Evolutionary conservation across 352 stramenopile genomes (phyloP).

Genomic region (Pythium rishiriense): DNA sequence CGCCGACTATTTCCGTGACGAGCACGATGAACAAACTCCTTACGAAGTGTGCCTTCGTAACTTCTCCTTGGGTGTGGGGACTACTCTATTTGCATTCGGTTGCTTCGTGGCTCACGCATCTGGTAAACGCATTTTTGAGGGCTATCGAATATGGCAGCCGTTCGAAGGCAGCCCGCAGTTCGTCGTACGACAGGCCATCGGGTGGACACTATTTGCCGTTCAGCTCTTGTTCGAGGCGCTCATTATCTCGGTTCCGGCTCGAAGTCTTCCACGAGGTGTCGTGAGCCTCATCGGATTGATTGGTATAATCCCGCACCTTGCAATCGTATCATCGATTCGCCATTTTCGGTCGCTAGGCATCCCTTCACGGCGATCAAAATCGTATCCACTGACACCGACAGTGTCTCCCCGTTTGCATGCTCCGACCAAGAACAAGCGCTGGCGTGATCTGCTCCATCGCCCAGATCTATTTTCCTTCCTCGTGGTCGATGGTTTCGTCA

Average conservation of each 20-base stretch:
- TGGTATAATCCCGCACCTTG: conserved; percentile 34
- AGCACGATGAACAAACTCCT: conserved; percentile 17
- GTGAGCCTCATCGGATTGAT: conserved; percentile 38
- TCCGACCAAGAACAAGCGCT: conserved; percentile 19
- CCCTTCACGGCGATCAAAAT: not conserved
- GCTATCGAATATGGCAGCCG: conserved; percentile 45
- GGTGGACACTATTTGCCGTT: conserved; percentile 52
- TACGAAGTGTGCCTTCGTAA: conserved; percentile 17
- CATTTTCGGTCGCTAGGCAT: conserved; percentile 25
- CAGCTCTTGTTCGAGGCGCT: conserved; percentile 55
- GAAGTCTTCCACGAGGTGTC: conserved; percentile 30
- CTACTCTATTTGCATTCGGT: conserved; percentile 32
- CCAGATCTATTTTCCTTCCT: conserved; percentile 33
- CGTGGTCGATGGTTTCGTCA: conserved; percentile 33
- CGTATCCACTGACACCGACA: conserved; percentile 14
- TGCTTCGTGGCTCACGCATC: conserved; percentile 36
- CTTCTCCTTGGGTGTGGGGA: conserved; percentile 25
- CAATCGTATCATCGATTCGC: conserved; percentile 42
- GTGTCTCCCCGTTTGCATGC: conserved; percentile 18
- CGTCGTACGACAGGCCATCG: conserved; percentile 51
- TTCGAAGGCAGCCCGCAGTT: conserved; percentile 50
- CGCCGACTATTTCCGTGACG: conserved; percentile 39
- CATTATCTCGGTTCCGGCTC: conserved; percentile 31
- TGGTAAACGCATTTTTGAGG: conserved; percentile 27
- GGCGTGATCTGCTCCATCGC: conserved; percentile 26